Base-by-base conservation (phyloP, 2,329 filamentous ascomycete genomes). In the Arthrobotrys musiformis region DNA sequence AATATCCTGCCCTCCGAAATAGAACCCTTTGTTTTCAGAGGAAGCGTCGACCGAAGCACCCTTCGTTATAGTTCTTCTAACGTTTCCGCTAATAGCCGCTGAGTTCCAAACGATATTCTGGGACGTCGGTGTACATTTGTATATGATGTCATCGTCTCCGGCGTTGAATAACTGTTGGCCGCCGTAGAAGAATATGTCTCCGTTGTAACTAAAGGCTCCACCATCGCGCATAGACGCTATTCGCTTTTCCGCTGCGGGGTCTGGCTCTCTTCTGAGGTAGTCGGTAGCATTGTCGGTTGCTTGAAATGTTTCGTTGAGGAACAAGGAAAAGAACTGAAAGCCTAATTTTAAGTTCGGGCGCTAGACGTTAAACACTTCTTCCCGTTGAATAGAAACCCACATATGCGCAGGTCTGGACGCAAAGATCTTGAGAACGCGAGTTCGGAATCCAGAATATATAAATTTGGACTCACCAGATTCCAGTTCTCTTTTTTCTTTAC, bases 121-220 rank as follows among this genome's bases (percentile, higher is more conserved):
- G 13, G 61, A 72, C 2, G 50, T 72, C 24, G 74, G 74, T 15
- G 67, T 72, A 24, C 74, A 78, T 48, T 72, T 73, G 30, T 66
- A 78, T 19, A 78, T 68, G 13, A 61, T 52, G 26, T 58, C 40
- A 28, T 68, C 54, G 11, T 63, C 61, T 6, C 52, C 74, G 1
- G 74, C 74, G 60, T 78, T 78, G 22, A 78, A 78, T 11, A 78
- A 33, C 24, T 78, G 74, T 35, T 78, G 24, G 19, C 74, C 74
- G 2, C 67, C 74, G 50, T 78, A 78, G 52, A 78, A 78, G 28
- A 56, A 78, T 54, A 78, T 68, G 24, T 67, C 52, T 19, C 68
- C 74, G 15, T 69, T 64, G 33, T 78, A 72, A 28, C 66, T 64
- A 24, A 56, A 78, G 19, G 74, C 74, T 17, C 61, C 62, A 24